A percentile compares a stretch with the other conserved stretches of the same genome.
These are phyloP conservation scores for Eucalyptus globulus DNA, from an alignment of 345 rosid species.

Conservation along the genomic window DNA sequence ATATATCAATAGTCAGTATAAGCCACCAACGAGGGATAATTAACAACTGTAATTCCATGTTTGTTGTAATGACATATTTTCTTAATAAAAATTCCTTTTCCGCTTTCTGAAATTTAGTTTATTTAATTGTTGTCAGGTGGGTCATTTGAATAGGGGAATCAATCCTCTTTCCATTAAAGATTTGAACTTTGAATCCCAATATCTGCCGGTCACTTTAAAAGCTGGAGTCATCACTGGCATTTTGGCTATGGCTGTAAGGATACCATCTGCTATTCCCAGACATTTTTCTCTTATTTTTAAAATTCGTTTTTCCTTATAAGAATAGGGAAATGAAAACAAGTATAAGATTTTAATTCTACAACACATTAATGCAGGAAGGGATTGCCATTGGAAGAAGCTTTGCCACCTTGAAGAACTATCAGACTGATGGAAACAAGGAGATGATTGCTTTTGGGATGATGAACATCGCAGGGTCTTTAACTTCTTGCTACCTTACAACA, in stretches of 20 bases:
- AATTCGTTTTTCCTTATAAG: not conserved
- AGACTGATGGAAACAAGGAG: constrained; percentile 91
- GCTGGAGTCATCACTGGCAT: constrained; percentile 59
- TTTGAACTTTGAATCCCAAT: constrained; percentile 47
- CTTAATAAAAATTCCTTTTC: not conserved
- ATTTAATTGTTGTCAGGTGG: constrained; percentile 37
- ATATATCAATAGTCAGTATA: not conserved
- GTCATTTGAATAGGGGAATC: constrained; percentile 57
- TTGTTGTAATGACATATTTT: not conserved
- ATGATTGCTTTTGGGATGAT: constrained; percentile 84
- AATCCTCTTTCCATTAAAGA: constrained; percentile 49
- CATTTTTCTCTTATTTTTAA: not conserved
- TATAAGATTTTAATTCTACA: not conserved
- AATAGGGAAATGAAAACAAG: not conserved
- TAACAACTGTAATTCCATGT: not conserved
- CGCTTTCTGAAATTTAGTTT: not conserved
- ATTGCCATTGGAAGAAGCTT: constrained; percentile 88
- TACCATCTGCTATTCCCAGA: not conserved
- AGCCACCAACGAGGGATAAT: not conserved
- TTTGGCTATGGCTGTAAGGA: constrained; percentile 64
- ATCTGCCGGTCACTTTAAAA: constrained; percentile 36
- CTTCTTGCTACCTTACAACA: constrained; percentile 90
- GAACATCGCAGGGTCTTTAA: constrained; percentile 79
- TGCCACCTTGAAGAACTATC: constrained; percentile 63
- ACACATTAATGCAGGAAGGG: constrained; percentile 50